Conservation (phyloP, 2,329 filamentous ascomycete species). For the Tricladium varicosporioides region DNA sequence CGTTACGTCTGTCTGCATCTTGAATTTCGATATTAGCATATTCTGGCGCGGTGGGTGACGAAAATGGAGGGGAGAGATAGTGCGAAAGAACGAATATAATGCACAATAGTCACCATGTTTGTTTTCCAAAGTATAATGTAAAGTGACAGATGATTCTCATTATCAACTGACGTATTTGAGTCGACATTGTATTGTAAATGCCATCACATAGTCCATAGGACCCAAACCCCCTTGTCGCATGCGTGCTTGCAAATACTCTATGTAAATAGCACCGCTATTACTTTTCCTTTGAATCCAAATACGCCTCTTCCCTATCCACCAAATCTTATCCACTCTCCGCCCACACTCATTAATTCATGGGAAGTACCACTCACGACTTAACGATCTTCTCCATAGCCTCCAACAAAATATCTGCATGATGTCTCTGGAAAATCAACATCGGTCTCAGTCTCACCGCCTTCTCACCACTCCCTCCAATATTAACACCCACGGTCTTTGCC, state of each 20-base stretch:
- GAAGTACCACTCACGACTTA: constrained; percentile 25
- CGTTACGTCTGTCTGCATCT: too few relatives aligned
- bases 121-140: too few relatives aligned
- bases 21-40: too few relatives aligned
- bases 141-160: too few relatives aligned
- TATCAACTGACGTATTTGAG: too few relatives aligned
- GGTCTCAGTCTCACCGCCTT: constrained; percentile 70
- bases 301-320: background rate
- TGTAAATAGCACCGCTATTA: background rate
- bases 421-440: constrained; percentile 84
- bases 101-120: too few relatives aligned
- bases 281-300: background rate
- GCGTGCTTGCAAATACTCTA: too few relatives aligned
- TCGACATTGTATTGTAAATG: too few relatives aligned
- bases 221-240: background rate
- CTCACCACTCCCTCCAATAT: constrained; percentile 74
- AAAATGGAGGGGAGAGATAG: too few relatives aligned
- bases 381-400: constrained; percentile 66
- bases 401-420: constrained; percentile 83
- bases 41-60: too few relatives aligned
- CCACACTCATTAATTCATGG: background rate
- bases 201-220: too few relatives aligned
- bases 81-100: too few relatives aligned
- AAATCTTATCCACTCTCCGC: background rate
- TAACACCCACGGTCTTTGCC: constrained; percentile 71